phyloP scores from a whole-genome alignment of 2,329 filamentous ascomycete species.

The Cryphonectria japonica region DNA sequence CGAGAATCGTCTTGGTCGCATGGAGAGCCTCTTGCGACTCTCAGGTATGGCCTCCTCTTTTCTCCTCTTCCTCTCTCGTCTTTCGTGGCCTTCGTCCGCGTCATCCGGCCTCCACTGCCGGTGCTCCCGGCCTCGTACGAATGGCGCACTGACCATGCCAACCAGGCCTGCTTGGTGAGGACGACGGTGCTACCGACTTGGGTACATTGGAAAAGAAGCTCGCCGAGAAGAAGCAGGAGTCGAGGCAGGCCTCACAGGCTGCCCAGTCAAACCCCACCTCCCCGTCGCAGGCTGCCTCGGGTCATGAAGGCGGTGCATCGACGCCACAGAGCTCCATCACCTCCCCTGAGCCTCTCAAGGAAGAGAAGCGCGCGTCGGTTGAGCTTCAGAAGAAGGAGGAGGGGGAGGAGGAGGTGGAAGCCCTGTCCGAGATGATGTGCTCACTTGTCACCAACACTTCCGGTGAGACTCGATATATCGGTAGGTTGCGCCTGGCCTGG shows the following conservation, averaged over 20 bases:
- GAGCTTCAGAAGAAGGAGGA: conserved; percentile 42
- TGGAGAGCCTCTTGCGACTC: conserved; percentile 88
- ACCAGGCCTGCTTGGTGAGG: conserved; percentile 76
- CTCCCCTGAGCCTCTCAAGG: conserved; percentile 53
- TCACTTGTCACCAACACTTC: conserved; percentile 93
- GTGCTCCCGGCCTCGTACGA: conserved; percentile 33
- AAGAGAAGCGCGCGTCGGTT: conserved; percentile 42
- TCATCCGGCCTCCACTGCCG: conserved; percentile 7
- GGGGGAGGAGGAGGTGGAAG: conserved; percentile 76
- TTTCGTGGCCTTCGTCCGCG: not conserved
- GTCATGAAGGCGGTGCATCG: conserved; percentile 46
- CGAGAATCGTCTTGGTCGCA: conserved; percentile 91
- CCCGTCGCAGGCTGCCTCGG: conserved; percentile 51
- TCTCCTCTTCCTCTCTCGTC: not conserved
- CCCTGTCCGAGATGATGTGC: conserved; percentile 97
- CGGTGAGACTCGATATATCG: conserved; percentile 95
- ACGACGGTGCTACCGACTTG: conserved; percentile 86
- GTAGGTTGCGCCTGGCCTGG: conserved; percentile 53
- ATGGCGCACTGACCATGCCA: conserved; percentile 20
- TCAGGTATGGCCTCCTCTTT: conserved; percentile 59
- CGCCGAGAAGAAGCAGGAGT: conserved; percentile 58
- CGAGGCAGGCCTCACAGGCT: conserved; percentile 53
- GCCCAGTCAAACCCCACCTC: conserved; percentile 55
- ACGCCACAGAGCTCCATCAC: conserved; percentile 59
- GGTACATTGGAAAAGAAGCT: conserved; percentile 83